Evolutionary conservation across 306 rosid genomes (phyloP).

Genomic region (Fragaria ananassa): DNA sequence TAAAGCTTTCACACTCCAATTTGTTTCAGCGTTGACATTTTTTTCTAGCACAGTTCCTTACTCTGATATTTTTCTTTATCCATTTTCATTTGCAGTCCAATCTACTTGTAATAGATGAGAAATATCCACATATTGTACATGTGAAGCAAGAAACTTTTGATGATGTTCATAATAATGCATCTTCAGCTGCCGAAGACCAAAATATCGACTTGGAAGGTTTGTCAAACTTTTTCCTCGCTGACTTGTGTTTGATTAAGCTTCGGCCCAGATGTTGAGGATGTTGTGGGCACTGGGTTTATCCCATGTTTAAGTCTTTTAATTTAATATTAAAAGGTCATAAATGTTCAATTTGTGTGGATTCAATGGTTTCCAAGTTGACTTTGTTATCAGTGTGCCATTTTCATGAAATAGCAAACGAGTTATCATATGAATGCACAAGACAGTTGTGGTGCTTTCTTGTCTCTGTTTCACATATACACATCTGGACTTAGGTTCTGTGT

Average conservation of each 20-base stretch:
- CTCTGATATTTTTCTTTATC: not conserved
- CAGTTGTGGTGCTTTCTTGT: not conserved
- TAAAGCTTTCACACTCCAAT: constrained; percentile 25
- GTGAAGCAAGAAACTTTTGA: constrained; percentile 45
- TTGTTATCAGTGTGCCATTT: not conserved
- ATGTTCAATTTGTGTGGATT: not conserved
- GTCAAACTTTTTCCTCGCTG: not conserved
- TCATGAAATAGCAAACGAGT: not conserved
- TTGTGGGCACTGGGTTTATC: not conserved
- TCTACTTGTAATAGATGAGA: constrained; percentile 56
- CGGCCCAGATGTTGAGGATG: not conserved
- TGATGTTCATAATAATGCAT: constrained; percentile 25
- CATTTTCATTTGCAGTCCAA: constrained; percentile 53
- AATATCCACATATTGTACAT: constrained; percentile 74
- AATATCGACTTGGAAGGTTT: constrained; percentile 67
- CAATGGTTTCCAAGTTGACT: not conserved
- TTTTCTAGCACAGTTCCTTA: not conserved
- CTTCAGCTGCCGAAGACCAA: constrained; percentile 34
- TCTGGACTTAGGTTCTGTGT: not conserved
- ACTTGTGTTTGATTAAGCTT: constrained; percentile 6
- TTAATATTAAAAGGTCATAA: not conserved
- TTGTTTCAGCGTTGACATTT: not conserved
- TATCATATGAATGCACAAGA: not conserved
- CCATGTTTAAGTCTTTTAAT: not conserved
- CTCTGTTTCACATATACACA: not conserved